phyloP scores from a whole-genome alignment of 1,284 basidiomycete species.

The Tilletiopsis washingtonensis region DNA sequence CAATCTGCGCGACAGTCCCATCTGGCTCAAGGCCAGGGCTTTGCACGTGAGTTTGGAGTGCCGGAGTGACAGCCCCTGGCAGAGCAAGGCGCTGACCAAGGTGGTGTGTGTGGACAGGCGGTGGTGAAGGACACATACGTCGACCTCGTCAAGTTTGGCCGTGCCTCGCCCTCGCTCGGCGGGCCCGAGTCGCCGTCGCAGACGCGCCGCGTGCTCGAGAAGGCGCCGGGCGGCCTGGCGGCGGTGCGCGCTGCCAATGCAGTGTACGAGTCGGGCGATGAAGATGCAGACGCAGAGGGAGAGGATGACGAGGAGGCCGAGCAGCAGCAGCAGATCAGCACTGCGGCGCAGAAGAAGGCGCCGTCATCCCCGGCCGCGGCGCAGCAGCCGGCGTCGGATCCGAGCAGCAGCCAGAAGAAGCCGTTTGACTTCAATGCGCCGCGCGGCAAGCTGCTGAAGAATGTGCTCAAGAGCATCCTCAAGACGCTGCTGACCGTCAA shows the following conservation, averaged over 20 bases:
- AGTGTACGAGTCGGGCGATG: neutral
- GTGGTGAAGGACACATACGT: conserved; percentile 35
- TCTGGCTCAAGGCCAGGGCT: conserved; percentile 72
- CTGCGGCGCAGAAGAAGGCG: too few relatives aligned
- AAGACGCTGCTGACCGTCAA: too few relatives aligned
- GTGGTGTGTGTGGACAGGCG: too few relatives aligned
- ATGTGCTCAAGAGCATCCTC: too few relatives aligned
- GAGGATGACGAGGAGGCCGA: neutral
- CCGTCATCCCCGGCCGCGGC: too few relatives aligned
- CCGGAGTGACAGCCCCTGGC: too few relatives aligned
- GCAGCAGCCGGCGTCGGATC: too few relatives aligned
- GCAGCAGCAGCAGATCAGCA: neutral
- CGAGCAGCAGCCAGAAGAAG: too few relatives aligned
- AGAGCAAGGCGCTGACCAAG: too few relatives aligned
- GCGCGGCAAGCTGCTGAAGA: too few relatives aligned
- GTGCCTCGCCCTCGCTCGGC: neutral
- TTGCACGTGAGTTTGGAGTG: conserved; percentile 57
- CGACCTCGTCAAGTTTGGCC: conserved; percentile 16
- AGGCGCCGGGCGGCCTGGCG: neutral
- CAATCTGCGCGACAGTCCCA: conserved; percentile 75
- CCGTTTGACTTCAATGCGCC: too few relatives aligned
- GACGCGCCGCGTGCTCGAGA: neutral
- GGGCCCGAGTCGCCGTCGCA: neutral
- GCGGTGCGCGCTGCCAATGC: neutral
- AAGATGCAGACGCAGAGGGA: conserved; percentile 6